Base-by-base conservation (phyloP, 345 rosid genomes). In the Geranium rotundifolium region DNA sequence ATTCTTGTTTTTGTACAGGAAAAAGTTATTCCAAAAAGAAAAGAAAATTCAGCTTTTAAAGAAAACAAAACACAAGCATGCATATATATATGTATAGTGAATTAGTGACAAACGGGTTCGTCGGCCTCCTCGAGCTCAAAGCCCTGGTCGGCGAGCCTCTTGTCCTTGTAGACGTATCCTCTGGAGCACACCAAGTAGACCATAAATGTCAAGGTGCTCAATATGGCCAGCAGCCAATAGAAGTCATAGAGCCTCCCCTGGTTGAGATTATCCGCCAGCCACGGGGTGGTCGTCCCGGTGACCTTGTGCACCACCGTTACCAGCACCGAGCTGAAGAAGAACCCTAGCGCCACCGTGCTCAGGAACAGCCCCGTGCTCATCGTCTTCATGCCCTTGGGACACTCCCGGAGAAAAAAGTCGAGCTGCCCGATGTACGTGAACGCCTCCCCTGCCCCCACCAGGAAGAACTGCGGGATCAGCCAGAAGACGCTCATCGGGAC, bases 311-410 rank as follows among this genome's bases (percentile, higher is more conserved):
- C 95, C 17, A 87, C 71, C 4, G 77, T 77, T 16, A 88, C 87
- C 65, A 81, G 63, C 19, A 73, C 62, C 16, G 91, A 75, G 71
- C 89, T 85, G 29, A 83, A 23, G 66, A 85, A 83, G 69, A 87
- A 82, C 62, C 95, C 93, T 58, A 87, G 61, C 0, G 93, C 80
- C 30, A 87, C 79, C 37, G 89, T 87, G 61, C 91, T 84, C 62
- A 85, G 60, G 62, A 86, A 77, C 60, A 85, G 61, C 27, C 93
- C 96, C 0, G 93, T 85, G 67, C 91, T 85, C 88, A 92, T 92
- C 0, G 95, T 90, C 76, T 92, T 92, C 98, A 92, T 92, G 19
- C 98, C 98, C 65, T 92, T 89, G 1, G 98, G 98, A 54, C 98
- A 92, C 68, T 92, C 98, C 64, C 88, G 83, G 15, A 92, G 73